Base-by-base conservation (phyloP, 2,329 filamentous ascomycete species). In the Epichloe uncinata region DNA sequence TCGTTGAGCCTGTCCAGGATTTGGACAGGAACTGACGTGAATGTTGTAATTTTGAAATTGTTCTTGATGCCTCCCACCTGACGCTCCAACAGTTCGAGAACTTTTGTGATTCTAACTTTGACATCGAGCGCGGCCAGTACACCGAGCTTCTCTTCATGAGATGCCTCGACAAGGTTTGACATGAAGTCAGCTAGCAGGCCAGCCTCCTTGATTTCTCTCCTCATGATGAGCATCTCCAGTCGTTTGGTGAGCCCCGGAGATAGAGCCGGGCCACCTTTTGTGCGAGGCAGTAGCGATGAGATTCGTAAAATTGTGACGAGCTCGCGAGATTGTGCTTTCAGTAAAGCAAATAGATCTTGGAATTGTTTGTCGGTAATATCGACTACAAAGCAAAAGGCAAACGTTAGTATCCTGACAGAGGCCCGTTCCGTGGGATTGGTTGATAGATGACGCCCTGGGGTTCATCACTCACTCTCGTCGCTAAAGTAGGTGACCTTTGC, bases 141-240 rank as follows among this genome's bases (percentile, higher is more conserved):
- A 50, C 86, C 81, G 49, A 98, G 74, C 66, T 95, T 96, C 63
- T 98, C 93, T 64, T 95, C 88, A 55, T 94, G 85, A 9, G 81
- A 85, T 47, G 85, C 83, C 55, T 95, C 88, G 3, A 95, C 79
- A 22, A 97, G 78, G 62, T 95, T 95, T 38, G 88, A 84, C 88
- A 98, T 96, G 64, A 97, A 97, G 64, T 98, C 93, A 6, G 93
- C 91, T 9, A 98, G 74, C 8, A 81, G 72, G 2, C 91, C 91
- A 1, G 90, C 90, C 57, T 97, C 89, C 41, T 79, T 74, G 47
- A 93, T 65, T 52, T 88, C 82, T 63, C 93, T 94, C 64, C 84
- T 82, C 34, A 82, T 77, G 55, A 98, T 95, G 66, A 88, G 93
- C 48, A 90, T 70, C 61, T 97, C 90, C 42, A 98, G 78, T 48